Evolutionary conservation across 805 yeast species (phyloP), one percentile per base, ranked within the genome.

Genomic region (Spathaspora sp.): DNA sequence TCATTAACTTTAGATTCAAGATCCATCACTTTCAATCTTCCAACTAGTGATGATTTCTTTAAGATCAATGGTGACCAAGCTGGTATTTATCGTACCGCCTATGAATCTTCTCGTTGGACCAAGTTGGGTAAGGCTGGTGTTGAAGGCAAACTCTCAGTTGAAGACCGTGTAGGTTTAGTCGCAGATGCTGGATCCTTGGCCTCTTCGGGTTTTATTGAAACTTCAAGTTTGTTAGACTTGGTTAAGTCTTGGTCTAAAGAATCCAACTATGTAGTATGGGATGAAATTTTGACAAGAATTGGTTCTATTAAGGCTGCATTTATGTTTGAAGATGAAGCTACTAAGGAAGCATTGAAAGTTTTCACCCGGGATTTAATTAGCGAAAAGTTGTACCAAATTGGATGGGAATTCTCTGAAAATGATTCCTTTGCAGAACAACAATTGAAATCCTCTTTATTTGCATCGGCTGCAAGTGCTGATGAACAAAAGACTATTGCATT

Each of bases 121-220:
- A 83, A 84, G 64, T 76, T 87, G 58, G 89, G 89, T 50, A 63
- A 78, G 54, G 80, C 81, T 39, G 86, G 83, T 51, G 78, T 77
- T 42, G 75, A 75, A 10, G 83, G 82, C 42, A 70, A 78, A 59
- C 76, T 88, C 59, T 77, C 89, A 10, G 86, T 85, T 49, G 88
- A 85, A 64, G 96, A 88, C 68, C 82, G 89, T 68, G 82, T 86
- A 51, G 93, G 92, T 43, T 76, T 86, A 58, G 86, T 87, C 46
- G 87, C 92, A n/a, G 96, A 88, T 69, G 88, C 88, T 17, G 82
- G 79, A 49, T 80, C 89, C 8, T 75, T 87, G 57, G 82, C 93
- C 5, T 71, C 83, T 26, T 83, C 93, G 17, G 94, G 94, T 29
- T 78, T 79, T 59, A 80, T 85, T 51, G 73, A 84, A 23, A 81